phyloP scores from a whole-genome alignment of 2,329 filamentous ascomycete genomes.

The Phaeosphaeriaceae sp. region DNA sequence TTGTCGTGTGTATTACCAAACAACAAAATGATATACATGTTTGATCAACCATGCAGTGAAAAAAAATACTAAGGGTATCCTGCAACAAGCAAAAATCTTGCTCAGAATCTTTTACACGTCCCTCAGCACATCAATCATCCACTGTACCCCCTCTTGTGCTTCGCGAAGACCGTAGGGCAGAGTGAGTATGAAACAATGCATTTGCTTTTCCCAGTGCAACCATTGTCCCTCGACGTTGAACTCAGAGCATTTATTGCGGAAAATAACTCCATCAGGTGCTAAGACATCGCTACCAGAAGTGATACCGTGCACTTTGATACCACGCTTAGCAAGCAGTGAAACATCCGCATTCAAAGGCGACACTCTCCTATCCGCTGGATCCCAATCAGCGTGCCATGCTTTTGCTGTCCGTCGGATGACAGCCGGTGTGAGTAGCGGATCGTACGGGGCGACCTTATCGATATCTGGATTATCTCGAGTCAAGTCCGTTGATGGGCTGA shows the following conservation, averaged over 20 bases:
- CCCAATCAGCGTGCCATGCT: constrained; percentile 51
- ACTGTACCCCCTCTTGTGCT: constrained; percentile 54
- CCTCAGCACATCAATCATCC: constrained; percentile 51
- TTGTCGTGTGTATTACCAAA: no score
- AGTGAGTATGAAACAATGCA: constrained; percentile 65
- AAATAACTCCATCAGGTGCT: constrained; percentile 58
- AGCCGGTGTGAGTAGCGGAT: constrained; percentile 55
- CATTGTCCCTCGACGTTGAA: constrained; percentile 57
- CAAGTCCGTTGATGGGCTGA: constrained; percentile 59
- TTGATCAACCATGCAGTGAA: no score
- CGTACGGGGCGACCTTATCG: constrained; percentile 46
- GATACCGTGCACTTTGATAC: constrained; percentile 59
- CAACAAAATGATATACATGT: no score
- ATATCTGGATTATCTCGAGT: constrained; percentile 56
- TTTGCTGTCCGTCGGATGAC: constrained; percentile 53
- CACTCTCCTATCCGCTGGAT: constrained; percentile 53
- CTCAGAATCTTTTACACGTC: constrained; percentile 19
- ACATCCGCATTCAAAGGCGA: constrained; percentile 58
- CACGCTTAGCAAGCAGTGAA: constrained; percentile 43
- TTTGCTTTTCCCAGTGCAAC: constrained; percentile 66
- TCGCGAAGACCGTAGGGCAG: constrained; percentile 58
- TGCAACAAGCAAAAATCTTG: background rate
- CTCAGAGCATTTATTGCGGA: constrained; percentile 55
- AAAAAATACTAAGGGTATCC: constrained; percentile 4
- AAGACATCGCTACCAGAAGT: constrained; percentile 62